Evolutionary conservation across 2,329 filamentous ascomycete species (phyloP).

Genomic region (Paraphaeosphaeria minitans): DNA sequence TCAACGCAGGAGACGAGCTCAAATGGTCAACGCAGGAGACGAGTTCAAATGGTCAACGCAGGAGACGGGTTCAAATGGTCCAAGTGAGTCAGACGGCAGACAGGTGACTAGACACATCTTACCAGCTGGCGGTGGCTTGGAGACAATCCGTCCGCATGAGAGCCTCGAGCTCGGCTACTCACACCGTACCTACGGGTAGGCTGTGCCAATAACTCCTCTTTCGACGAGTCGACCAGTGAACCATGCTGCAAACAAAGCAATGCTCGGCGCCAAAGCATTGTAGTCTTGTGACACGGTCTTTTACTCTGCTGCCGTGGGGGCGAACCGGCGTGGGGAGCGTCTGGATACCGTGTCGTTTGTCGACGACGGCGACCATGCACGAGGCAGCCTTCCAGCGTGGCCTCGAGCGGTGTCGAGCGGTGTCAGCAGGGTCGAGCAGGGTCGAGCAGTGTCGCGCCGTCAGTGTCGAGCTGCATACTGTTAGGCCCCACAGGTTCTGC

Average conservation of each 20-base stretch:
- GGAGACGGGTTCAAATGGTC: neutral
- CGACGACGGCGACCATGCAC: neutral
- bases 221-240: slow-evolving; percentile 18
- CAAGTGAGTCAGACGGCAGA: neutral
- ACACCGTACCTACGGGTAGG: slow-evolving; percentile 22
- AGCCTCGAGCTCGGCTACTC: slow-evolving; percentile 15
- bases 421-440: too few relatives aligned
- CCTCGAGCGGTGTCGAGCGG: neutral
- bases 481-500: neutral
- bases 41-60: too few relatives aligned
- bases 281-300: neutral
- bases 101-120: slow-evolving; percentile 10
- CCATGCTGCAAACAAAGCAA: neutral
- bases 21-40: too few relatives aligned
- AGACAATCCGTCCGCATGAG: neutral
- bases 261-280: neutral
- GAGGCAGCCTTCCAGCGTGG: neutral
- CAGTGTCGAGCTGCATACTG: too few relatives aligned
- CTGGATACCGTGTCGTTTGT: slow-evolving; percentile 2
- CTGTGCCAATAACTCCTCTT: slow-evolving; percentile 14
- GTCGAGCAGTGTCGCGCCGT: too few relatives aligned
- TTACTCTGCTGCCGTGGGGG: neutral
- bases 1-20: too few relatives aligned
- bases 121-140: slow-evolving; percentile 5
- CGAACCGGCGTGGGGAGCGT: slow-evolving; percentile 2